Conservation (phyloP, 2,329 filamentous ascomycete species). For the Periconia sp. region DNA sequence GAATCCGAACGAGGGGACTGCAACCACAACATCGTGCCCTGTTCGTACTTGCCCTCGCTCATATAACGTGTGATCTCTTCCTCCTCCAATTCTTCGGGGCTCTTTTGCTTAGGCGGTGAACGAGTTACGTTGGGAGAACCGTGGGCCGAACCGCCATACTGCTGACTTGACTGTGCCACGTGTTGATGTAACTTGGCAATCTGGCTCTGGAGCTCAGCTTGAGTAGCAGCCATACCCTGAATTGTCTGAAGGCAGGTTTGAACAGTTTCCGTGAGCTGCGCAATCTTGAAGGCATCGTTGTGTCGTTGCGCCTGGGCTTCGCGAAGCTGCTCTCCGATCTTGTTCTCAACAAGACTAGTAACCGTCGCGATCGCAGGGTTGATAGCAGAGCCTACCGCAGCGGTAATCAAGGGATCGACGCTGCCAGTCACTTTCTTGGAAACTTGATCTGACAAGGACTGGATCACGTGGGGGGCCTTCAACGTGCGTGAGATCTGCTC, state of each 20-base stretch:
- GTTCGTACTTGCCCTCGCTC: conserved; percentile 54
- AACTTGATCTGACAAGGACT: conserved; percentile 72
- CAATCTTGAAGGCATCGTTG: conserved; percentile 66
- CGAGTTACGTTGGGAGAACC: conserved; percentile 34
- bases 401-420: conserved; percentile 68
- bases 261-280: conserved; percentile 69
- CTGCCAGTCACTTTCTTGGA: conserved; percentile 65
- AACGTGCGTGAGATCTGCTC: conserved; percentile 67
- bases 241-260: conserved; percentile 69
- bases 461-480: conserved; percentile 72
- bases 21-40: conserved; percentile 59
- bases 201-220: conserved; percentile 67
- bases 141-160: conserved; percentile 9
- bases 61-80: conserved; percentile 65
- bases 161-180: conserved; percentile 32
- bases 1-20: conserved; percentile 61
- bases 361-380: conserved; percentile 68
- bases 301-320: conserved; percentile 55
- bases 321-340: conserved; percentile 54
- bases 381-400: conserved; percentile 57
- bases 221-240: conserved; percentile 67
- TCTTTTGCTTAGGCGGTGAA: conserved; percentile 47
- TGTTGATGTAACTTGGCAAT: conserved; percentile 47
- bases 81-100: conserved; percentile 60
- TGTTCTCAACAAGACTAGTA: conserved; percentile 67